These are phyloP conservation scores for Aureobasidium uvarum DNA, from an alignment of 2,329 filamentous ascomycete genomes.

Conservation along the genomic window DNA sequence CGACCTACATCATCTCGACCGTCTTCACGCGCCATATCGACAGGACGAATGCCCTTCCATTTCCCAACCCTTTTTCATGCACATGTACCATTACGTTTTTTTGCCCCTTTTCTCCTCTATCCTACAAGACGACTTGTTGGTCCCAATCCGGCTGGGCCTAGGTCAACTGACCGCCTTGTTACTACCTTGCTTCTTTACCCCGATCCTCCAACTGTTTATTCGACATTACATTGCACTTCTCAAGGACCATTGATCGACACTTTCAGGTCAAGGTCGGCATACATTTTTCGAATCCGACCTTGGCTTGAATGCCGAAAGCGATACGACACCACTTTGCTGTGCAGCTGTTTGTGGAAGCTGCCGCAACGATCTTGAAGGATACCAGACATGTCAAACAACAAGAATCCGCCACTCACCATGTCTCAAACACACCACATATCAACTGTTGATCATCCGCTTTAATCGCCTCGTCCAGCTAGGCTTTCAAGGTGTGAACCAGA, in stretches of 20 bases:
- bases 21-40: constrained; percentile 21
- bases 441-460: constrained; percentile 19
- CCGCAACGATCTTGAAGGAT: neutral
- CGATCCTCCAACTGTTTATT: neutral
- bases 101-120: neutral
- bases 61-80: constrained; percentile 14
- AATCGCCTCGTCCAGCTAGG: neutral
- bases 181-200: neutral
- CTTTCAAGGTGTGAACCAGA: constrained; percentile 1
- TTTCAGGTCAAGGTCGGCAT: constrained; percentile 16
- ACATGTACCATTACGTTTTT: constrained; percentile 23
- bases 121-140: neutral
- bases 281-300: constrained; percentile 26
- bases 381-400: neutral
- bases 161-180: constrained; percentile 7
- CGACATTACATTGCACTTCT: neutral
- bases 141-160: constrained; percentile 2
- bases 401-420: neutral
- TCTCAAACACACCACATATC: neutral
- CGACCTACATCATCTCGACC: constrained; percentile 8
- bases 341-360: neutral
- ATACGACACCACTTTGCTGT: neutral
- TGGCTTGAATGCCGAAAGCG: constrained; percentile 1
- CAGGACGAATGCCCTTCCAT: constrained; percentile 21
- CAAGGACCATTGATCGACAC: neutral